These are phyloP conservation scores for Dactylis glomerata DNA, from an alignment of 176 grass and related monocot species.

Conservation along the genomic window DNA sequence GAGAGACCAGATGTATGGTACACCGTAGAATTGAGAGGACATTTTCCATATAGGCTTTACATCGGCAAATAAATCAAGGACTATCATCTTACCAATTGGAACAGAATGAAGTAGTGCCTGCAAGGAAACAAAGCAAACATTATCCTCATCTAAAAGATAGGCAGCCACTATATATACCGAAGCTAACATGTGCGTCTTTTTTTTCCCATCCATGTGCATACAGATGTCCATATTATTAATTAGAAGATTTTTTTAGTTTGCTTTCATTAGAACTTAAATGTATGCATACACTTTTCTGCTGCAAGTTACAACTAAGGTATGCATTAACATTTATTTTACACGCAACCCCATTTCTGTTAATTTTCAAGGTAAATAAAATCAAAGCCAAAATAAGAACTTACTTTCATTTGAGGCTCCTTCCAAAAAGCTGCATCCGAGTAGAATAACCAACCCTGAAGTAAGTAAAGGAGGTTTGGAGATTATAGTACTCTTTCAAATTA, in stretches of 20 bases:
- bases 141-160: constrained; percentile 13
- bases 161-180: background rate
- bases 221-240: background rate
- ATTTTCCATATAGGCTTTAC: constrained; percentile 90
- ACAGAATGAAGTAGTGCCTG: constrained; percentile 96
- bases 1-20: constrained; percentile 84
- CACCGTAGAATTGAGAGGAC: constrained; percentile 89
- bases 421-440: constrained; percentile 78
- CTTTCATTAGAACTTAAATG: background rate
- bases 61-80: constrained; percentile 99
- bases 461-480: constrained; percentile 20
- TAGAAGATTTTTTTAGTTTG: background rate
- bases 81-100: constrained; percentile 97
- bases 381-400: constrained; percentile 29
- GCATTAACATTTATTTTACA: constrained; percentile 14
- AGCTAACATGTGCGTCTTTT: background rate
- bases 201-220: background rate
- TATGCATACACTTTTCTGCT: background rate
- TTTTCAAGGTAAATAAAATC: background rate
- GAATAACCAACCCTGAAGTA: constrained; percentile 92
- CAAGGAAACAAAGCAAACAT: constrained; percentile 22
- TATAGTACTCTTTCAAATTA: background rate
- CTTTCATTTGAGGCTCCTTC: constrained; percentile 94
- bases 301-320: background rate
- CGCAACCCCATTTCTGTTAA: background rate